Conservation (phyloP, 1,284 basidiomycete genomes). For the Chalciporus sp. region DNA sequence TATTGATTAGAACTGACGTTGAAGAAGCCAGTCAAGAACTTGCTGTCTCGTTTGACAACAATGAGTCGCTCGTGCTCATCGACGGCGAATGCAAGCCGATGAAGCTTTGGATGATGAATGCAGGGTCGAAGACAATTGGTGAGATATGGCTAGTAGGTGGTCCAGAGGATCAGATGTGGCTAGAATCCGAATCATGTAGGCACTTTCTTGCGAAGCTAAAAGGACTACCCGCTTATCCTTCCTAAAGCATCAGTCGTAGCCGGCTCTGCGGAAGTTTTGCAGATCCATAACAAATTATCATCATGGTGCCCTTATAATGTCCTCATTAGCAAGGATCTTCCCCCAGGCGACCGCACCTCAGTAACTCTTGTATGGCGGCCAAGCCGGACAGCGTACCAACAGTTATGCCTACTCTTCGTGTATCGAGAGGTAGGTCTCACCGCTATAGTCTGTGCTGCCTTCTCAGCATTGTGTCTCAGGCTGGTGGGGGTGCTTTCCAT, state of each 20-base stretch:
- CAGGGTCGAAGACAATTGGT: conserved; percentile 53
- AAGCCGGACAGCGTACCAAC: conserved; percentile 46
- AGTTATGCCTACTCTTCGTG: conserved; percentile 63
- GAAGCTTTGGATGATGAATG: conserved; percentile 61
- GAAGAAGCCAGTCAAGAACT: conserved; percentile 63
- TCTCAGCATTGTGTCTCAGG: conserved; percentile 35
- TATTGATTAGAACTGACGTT: conserved; percentile 56
- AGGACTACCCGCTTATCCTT: conserved; percentile 18
- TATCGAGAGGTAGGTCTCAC: conserved; percentile 63
- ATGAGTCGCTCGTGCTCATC: conserved; percentile 49
- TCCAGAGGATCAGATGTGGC: conserved; percentile 62
- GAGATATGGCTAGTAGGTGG: conserved; percentile 73
- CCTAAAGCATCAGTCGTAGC: conserved; percentile 30
- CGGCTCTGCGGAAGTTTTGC: conserved; percentile 27
- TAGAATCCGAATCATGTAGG: conserved; percentile 33
- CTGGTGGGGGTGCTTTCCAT: conserved; percentile 51
- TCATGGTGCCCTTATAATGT: conserved; percentile 50
- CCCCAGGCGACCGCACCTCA: conserved; percentile 46
- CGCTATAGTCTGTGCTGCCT: not conserved
- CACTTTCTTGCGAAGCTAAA: not conserved
- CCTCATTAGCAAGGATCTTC: conserved; percentile 39
- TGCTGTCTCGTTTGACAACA: conserved; percentile 55
- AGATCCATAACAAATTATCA: conserved; percentile 57
- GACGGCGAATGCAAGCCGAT: conserved; percentile 65
- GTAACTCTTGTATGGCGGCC: conserved; percentile 58